Conservation (phyloP, 176 grass and related monocot genomes). For the Otatea glauca region DNA sequence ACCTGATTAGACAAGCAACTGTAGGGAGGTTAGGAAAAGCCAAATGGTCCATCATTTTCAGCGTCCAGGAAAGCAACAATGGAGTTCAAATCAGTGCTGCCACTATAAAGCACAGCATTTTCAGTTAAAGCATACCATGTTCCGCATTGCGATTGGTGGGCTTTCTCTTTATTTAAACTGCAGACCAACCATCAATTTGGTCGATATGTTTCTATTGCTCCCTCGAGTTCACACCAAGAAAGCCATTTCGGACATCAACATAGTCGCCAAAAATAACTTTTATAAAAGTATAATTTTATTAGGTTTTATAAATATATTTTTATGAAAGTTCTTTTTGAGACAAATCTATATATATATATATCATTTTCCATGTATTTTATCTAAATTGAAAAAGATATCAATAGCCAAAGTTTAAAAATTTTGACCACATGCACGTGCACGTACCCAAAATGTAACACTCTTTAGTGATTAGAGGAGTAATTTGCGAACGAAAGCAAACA, state of each 20-base stretch:
- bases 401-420: no score
- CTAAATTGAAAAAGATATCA: no score
- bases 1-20: neutral
- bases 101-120: neutral
- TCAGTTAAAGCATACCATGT: conserved; percentile 11
- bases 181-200: conserved; percentile 16
- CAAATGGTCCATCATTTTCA: conserved; percentile 18
- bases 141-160: conserved; percentile 19
- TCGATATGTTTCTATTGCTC: neutral
- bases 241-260: no score
- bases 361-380: no score
- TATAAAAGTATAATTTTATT: no score
- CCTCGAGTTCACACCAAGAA: no score
- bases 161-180: neutral
- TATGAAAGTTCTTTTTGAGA: no score
- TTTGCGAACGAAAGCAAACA: neutral
- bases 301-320: no score
- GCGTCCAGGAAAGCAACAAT: neutral
- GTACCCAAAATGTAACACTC: no score
- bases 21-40: neutral
- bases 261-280: no score
- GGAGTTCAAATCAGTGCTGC: conserved; percentile 3
- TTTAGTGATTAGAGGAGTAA: neutral
- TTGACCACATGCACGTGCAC: no score
- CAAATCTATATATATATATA: no score